phyloP scores from a whole-genome alignment of 306 rosid genomes.

The Gleditsia sinensis region DNA sequence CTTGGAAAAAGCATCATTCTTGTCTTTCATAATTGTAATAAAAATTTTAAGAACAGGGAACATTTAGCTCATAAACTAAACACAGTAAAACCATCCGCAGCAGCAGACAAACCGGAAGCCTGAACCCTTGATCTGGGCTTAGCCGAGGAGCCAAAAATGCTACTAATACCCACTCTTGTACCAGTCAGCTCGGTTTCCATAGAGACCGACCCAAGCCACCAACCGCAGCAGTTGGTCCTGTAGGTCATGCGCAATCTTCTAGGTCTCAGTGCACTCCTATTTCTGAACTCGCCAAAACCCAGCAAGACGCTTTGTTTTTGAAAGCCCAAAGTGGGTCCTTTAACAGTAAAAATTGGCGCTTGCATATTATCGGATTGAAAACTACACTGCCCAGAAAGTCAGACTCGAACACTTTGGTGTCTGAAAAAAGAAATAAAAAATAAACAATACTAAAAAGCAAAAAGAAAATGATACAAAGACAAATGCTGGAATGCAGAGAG shows the following conservation, averaged over 20 bases:
- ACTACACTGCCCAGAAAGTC: neutral
- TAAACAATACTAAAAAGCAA: neutral
- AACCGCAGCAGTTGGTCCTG: conserved; percentile 47
- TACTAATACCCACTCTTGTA: conserved; percentile 40
- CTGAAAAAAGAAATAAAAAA: neutral
- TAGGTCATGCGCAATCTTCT: conserved; percentile 44
- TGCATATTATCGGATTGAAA: conserved; percentile 57
- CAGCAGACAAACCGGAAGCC: conserved; percentile 62
- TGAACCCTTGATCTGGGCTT: conserved; percentile 62
- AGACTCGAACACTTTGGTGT: conserved; percentile 36
- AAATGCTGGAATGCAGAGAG: no score
- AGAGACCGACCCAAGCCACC: conserved; percentile 42
- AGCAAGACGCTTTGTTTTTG: conserved; percentile 41
- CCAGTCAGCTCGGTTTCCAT: conserved; percentile 62
- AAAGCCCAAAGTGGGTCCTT: conserved; percentile 52
- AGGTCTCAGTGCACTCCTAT: conserved; percentile 39
- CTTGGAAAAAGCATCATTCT: no score
- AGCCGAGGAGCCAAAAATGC: conserved; percentile 53
- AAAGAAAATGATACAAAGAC: neutral
- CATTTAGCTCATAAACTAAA: neutral
- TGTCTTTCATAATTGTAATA: neutral
- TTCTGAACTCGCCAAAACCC: conserved; percentile 50
- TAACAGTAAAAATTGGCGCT: conserved; percentile 49
- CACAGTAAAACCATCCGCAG: neutral
- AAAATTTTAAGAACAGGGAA: neutral